Evolutionary conservation across 176 grass and related monocot genomes (phyloP), one percentile per base, ranked within the genome.

Genomic region (Olyra latifolia): DNA sequence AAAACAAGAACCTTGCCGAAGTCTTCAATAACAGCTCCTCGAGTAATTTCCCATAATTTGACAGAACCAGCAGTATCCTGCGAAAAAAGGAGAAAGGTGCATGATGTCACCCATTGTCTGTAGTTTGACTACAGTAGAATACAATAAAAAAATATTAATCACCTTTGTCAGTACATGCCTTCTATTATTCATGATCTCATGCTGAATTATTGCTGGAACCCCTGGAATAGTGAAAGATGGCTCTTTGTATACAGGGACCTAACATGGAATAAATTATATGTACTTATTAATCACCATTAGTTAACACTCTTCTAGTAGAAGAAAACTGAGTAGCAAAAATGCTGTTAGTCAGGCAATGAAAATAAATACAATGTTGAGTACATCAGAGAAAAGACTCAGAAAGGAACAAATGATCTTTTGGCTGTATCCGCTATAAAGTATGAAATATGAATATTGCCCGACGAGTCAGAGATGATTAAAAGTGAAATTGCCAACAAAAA

Each of bases 161-260:
- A 99, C 96, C 96, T 99, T 93, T 47, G 96, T 99, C 77, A 95
- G 80, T 61, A 95, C 96, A 93, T 95, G 88, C 76, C 96, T 95
- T 63, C 90, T 90, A 24, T 99, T 93, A 81, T 99, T 99, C 87
- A 99, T 89, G 74, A 99, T 99, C 77, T 95, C 96, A 84, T 99
- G 90, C 60, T 93, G 86, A 83, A 93, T 78, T 81, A 95, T 99
- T 82, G 85, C 88, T 48, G 92, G 86, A 69, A 84, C 84, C 78
- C 96, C 96, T 68, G 90, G 84, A 81, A 95, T 89, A 50, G 83
- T 83, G 40, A 88, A 79, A 75, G 90, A 91, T 76, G 92, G 88
- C 40, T 98, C 92, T 82, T 95, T 94, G 75, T 89, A 91, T 76
- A 95, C 90, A 93, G 92, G 88, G 30, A 93, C 86, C 92, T 95